Evolutionary conservation across 2,329 filamentous ascomycete species (phyloP).

Genomic region (Davidsoniella virescens): DNA sequence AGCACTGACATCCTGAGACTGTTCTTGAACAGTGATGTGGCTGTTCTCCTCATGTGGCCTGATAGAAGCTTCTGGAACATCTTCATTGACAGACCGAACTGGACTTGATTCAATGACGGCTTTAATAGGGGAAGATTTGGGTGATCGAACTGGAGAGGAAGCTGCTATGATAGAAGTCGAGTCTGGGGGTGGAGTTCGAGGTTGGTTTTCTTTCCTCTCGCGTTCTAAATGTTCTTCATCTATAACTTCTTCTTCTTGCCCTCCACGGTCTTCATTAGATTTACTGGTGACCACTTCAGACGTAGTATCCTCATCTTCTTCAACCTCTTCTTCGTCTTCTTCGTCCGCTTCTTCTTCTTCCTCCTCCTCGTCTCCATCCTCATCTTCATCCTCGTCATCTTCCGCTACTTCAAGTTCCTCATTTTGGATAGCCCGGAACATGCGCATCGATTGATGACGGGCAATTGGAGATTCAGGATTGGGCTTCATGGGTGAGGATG

Average conservation of each 20-base stretch:
- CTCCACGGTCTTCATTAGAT: background rate
- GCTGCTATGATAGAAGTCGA: background rate
- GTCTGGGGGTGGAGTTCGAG: background rate
- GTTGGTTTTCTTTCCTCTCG: background rate
- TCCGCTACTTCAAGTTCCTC: conserved; percentile 5
- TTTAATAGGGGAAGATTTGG: background rate
- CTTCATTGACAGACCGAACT: background rate
- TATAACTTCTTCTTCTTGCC: background rate
- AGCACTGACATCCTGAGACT: background rate
- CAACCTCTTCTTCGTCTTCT: conserved; percentile 12
- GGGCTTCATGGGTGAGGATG: background rate
- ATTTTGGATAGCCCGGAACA: background rate
- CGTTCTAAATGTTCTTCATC: background rate
- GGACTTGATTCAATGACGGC: background rate
- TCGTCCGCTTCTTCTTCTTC: background rate
- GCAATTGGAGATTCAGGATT: background rate
- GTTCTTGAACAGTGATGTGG: background rate
- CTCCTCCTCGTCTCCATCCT: conserved; percentile 4
- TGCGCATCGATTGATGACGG: background rate
- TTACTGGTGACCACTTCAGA: background rate
- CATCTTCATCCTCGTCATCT: conserved; percentile 2
- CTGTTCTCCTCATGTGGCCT: background rate
- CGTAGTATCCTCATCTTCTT: conserved; percentile 14
- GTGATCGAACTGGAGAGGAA: background rate
- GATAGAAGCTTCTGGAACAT: background rate